These are phyloP conservation scores for Neurospora sp. DNA, from an alignment of 495 filamentous ascomycete genomes.

Conservation along the genomic window DNA sequence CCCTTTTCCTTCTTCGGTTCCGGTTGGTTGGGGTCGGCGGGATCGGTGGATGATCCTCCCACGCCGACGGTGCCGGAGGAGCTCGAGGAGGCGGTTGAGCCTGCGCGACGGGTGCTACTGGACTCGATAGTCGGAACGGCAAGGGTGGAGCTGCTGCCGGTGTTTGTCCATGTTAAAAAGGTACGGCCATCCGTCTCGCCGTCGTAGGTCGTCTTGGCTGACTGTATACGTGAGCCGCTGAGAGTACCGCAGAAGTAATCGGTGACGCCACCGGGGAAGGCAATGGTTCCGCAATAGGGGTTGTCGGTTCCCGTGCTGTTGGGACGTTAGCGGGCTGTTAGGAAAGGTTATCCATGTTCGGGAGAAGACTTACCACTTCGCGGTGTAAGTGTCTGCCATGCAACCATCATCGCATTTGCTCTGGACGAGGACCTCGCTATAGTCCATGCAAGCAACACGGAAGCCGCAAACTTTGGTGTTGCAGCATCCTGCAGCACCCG, in stretches of 20 bases:
- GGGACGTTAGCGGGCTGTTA: neutral
- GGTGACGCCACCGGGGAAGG: slow-evolving; percentile 21
- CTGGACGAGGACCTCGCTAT: slow-evolving; percentile 6
- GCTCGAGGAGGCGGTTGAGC: slow-evolving; percentile 2
- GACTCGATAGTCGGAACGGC: slow-evolving; percentile 2
- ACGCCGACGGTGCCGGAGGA: neutral
- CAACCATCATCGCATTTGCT: slow-evolving; percentile 29
- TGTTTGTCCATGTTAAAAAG: slow-evolving; percentile 6
- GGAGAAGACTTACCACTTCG: slow-evolving; percentile 27
- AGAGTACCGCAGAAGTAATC: slow-evolving; percentile 32
- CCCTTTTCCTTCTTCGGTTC: slow-evolving; percentile 7
- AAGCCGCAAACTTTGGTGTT: slow-evolving; percentile 16
- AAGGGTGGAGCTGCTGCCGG: neutral
- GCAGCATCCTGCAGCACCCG: slow-evolving; percentile 32
- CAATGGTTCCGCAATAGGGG: slow-evolving; percentile 30
- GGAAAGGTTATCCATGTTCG: neutral
- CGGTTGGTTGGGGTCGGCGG: neutral
- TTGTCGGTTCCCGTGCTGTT: slow-evolving; percentile 15
- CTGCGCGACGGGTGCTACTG: neutral
- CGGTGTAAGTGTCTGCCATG: slow-evolving; percentile 20
- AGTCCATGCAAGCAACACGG: slow-evolving; percentile 23
- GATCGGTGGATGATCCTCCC: neutral
- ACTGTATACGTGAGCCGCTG: slow-evolving; percentile 16
- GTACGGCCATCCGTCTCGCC: slow-evolving; percentile 23
- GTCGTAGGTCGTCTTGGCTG: slow-evolving; percentile 25